These are phyloP conservation scores for Hyphodiscus sp. DNA, from an alignment of 2,329 filamentous ascomycete genomes.

Conservation along the genomic window DNA sequence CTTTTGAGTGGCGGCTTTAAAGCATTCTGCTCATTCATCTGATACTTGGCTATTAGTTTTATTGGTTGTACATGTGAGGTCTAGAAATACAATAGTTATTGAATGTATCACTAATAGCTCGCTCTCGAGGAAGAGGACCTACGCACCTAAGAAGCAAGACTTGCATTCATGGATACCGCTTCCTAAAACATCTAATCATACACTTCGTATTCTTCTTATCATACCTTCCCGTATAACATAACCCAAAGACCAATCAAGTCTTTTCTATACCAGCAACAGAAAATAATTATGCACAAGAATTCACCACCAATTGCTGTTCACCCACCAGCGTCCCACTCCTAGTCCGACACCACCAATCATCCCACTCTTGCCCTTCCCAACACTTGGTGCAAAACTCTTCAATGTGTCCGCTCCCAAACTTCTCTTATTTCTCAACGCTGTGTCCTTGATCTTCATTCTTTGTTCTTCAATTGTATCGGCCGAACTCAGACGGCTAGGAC, in stretches of 20 bases:
- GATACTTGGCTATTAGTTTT: too few relatives aligned
- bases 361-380: slow-evolving; percentile 6
- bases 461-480: slow-evolving; percentile 6
- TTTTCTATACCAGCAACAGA: not conserved
- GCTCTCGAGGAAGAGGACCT: too few relatives aligned
- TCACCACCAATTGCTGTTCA: slow-evolving; percentile 12
- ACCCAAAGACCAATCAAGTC: not conserved
- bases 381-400: slow-evolving; percentile 20
- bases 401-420: slow-evolving; percentile 19
- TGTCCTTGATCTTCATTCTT: slow-evolving; percentile 12
- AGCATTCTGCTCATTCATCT: too few relatives aligned
- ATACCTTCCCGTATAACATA: not conserved
- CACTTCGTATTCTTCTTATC: not conserved
- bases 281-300: not conserved
- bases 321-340: slow-evolving; percentile 8
- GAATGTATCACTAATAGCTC: too few relatives aligned
- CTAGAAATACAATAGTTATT: too few relatives aligned
- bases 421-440: slow-evolving; percentile 20
- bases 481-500: slow-evolving; percentile 10
- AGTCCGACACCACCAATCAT: slow-evolving; percentile 6
- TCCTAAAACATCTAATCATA: not conserved
- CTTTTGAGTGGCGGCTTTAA: too few relatives aligned
- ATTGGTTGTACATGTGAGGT: too few relatives aligned
- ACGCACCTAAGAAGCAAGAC: too few relatives aligned
- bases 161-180: too few relatives aligned